These are phyloP conservation scores for Rhodamnia argentea DNA, from an alignment of 345 rosid genomes.

Conservation along the genomic window DNA sequence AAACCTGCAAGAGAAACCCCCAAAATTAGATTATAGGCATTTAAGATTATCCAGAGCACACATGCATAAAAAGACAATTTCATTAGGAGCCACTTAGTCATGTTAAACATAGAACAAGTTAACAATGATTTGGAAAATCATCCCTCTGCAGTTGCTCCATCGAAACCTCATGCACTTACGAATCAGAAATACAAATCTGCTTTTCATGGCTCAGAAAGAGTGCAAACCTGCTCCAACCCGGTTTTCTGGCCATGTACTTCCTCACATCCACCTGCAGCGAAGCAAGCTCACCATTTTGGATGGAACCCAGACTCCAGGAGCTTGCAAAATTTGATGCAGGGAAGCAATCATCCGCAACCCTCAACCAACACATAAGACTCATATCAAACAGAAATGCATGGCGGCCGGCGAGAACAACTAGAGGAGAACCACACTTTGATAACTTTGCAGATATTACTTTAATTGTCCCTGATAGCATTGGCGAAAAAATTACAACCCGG, in stretches of 20 bases:
- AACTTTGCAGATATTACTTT: slow-evolving; percentile 89
- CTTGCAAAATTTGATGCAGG: slow-evolving; percentile 94
- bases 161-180: background rate
- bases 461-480: slow-evolving; percentile 48
- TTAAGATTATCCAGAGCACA: background rate
- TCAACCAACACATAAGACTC: slow-evolving; percentile 92
- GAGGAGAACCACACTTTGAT: slow-evolving; percentile 92
- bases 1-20: slow-evolving; percentile 34
- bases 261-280: slow-evolving; percentile 88
- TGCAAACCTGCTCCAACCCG: slow-evolving; percentile 91
- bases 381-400: slow-evolving; percentile 90
- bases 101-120: background rate
- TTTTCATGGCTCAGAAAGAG: background rate
- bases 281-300: slow-evolving; percentile 90
- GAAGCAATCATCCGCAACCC: slow-evolving; percentile 98
- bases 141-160: background rate
- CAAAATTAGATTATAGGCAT: background rate
- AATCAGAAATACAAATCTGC: background rate
- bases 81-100: background rate
- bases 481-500: background rate
- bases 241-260: slow-evolving; percentile 94
- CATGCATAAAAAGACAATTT: background rate
- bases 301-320: slow-evolving; percentile 86
- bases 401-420: slow-evolving; percentile 87
- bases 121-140: background rate